Evolutionary conservation across 2,329 filamentous ascomycete genomes (phyloP).

Genomic region (Alternaria arborescens): DNA sequence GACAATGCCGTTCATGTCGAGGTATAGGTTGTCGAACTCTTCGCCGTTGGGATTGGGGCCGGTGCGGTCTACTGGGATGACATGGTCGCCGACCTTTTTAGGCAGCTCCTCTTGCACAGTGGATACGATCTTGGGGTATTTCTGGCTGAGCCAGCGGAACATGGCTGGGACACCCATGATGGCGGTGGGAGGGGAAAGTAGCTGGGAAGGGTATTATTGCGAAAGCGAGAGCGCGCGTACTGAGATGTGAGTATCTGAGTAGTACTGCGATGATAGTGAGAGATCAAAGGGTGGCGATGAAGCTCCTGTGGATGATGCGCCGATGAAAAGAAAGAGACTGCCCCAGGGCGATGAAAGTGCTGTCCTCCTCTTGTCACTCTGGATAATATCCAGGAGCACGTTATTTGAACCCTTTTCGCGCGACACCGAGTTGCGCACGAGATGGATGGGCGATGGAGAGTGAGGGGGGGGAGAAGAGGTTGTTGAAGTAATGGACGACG

Average conservation of each 20-base stretch:
- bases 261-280: slow-evolving; percentile 31
- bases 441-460: slow-evolving; percentile 14
- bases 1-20: slow-evolving; percentile 99
- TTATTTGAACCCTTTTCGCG: too few species aligned
- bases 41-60: slow-evolving; percentile 94
- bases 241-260: slow-evolving; percentile 21
- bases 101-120: slow-evolving; percentile 87
- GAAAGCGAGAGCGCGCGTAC: slow-evolving; percentile 27
- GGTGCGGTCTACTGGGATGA: slow-evolving; percentile 85
- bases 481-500: slow-evolving; percentile 9
- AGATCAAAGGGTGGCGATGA: slow-evolving; percentile 19
- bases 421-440: slow-evolving; percentile 14
- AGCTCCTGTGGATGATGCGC: slow-evolving; percentile 22
- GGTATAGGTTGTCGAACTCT: slow-evolving; percentile 96
- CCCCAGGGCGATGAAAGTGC: slow-evolving; percentile 4
- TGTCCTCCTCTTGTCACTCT: slow-evolving; percentile 4
- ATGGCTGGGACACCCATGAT: slow-evolving; percentile 93
- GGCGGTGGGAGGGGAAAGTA: slow-evolving; percentile 19
- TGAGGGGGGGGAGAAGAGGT: not conserved
- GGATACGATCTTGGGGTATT: slow-evolving; percentile 97
- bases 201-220: slow-evolving; percentile 18
- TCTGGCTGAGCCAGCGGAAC: slow-evolving; percentile 95
- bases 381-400: slow-evolving; percentile 7
- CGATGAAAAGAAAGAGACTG: slow-evolving; percentile 22
- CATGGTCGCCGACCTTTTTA: slow-evolving; percentile 80